Conservation (phyloP, 1,284 basidiomycete species). For the Ganoderma lucidum region DNA sequence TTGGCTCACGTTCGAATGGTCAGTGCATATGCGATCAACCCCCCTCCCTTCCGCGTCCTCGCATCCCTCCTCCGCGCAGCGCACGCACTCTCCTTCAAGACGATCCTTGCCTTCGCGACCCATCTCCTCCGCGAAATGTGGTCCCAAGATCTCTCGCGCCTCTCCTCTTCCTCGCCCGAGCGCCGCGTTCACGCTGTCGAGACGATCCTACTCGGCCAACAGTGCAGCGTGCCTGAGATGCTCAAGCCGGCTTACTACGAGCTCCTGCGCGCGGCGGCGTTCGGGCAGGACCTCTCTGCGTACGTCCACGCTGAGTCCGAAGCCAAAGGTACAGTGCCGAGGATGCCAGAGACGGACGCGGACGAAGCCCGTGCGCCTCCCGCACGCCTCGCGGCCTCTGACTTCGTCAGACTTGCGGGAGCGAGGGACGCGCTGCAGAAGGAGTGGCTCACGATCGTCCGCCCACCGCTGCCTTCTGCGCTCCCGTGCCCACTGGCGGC, state of each 20-base stretch:
- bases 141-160: constrained; percentile 35
- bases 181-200: constrained; percentile 38
- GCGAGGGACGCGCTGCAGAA: constrained; percentile 35
- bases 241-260: constrained; percentile 50
- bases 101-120: constrained; percentile 37
- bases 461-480: constrained; percentile 29
- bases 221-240: constrained; percentile 40
- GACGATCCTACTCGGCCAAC: constrained; percentile 42
- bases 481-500: constrained; percentile 35
- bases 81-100: constrained; percentile 37
- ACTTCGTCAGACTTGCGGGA: constrained; percentile 35
- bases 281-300: constrained; percentile 36
- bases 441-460: constrained; percentile 36
- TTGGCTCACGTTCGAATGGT: neutral
- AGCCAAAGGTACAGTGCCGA: neutral
- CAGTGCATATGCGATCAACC: constrained; percentile 37
- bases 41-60: constrained; percentile 39
- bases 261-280: constrained; percentile 39
- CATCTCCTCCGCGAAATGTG: constrained; percentile 41
- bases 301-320: constrained; percentile 24
- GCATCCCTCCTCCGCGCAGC: constrained; percentile 43
- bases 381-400: constrained; percentile 26
- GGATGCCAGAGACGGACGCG: constrained; percentile 21
- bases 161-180: constrained; percentile 3
- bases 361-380: constrained; percentile 18